Evolutionary conservation across 208 protist species (phyloP).

Genomic region (Angomonas desouzai): DNA sequence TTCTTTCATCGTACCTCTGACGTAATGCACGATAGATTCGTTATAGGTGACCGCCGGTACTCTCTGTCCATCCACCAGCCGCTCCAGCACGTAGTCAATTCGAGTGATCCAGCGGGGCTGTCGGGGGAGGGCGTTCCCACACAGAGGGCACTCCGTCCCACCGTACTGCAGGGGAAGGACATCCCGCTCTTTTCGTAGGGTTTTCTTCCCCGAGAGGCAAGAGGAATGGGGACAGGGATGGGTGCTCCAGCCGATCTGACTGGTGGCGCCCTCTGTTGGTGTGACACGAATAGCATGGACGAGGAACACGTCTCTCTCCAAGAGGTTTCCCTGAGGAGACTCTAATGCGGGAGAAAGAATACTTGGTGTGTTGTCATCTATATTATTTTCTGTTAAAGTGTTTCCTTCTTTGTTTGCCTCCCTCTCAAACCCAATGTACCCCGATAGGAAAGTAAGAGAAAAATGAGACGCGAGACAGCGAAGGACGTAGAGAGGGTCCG

Average conservation of each 20-base stretch:
- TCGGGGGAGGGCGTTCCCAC: background rate
- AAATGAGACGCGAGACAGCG: conserved; percentile 50
- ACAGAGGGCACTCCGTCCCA: background rate
- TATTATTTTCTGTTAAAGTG: too few relatives aligned
- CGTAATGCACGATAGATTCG: background rate
- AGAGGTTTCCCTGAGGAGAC: background rate
- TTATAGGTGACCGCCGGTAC: background rate
- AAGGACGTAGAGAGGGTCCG: conserved; percentile 49
- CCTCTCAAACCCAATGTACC: background rate
- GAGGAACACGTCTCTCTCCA: background rate
- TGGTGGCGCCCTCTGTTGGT: background rate
- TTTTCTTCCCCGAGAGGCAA: background rate
- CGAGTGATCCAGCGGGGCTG: background rate
- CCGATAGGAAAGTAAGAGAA: conserved; percentile 17
- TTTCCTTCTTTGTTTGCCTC: background rate
- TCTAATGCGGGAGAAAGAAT: too few relatives aligned
- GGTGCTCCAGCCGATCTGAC: background rate
- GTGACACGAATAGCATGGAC: background rate
- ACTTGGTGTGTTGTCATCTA: too few relatives aligned
- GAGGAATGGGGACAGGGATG: background rate
- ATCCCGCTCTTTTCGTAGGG: background rate
- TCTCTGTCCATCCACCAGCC: background rate
- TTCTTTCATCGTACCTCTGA: background rate
- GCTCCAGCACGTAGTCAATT: conserved; percentile 1
- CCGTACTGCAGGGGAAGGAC: background rate